Conservation (phyloP, 2,329 filamentous ascomycete species). For the Myriosclerotinia duriaeana region DNA sequence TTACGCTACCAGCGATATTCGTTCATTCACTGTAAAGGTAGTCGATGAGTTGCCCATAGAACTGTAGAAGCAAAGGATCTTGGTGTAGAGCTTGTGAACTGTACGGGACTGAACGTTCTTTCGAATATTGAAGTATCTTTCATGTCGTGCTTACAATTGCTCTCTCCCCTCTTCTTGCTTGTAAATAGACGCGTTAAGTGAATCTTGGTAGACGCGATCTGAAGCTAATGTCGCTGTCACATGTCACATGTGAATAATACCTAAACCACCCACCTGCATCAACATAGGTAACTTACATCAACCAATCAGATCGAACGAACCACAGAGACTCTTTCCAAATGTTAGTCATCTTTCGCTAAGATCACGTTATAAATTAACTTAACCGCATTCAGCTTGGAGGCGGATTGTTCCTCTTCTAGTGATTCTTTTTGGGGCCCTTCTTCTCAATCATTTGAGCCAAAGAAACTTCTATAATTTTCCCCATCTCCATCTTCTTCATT, state of each 20-base stretch:
- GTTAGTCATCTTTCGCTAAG: slow-evolving; percentile 14
- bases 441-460: slow-evolving; percentile 22
- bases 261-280: slow-evolving; percentile 5
- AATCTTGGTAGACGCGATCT: slow-evolving; percentile 1
- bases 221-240: not conserved
- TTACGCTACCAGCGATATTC: no score
- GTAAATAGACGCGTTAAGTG: slow-evolving; percentile 11
- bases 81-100: not conserved
- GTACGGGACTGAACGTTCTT: not conserved
- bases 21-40: no score
- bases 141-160: not conserved
- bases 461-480: slow-evolving; percentile 24
- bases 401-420: slow-evolving; percentile 12
- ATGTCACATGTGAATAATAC: slow-evolving; percentile 8
- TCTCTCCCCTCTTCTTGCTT: not conserved
- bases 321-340: not conserved
- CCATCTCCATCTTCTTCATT: slow-evolving; percentile 16
- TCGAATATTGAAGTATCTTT: not conserved
- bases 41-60: no score
- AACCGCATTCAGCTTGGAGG: slow-evolving; percentile 19
- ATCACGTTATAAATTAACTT: slow-evolving; percentile 7
- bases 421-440: slow-evolving; percentile 16
- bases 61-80: not conserved
- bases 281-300: not conserved
- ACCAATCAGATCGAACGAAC: not conserved